phyloP scores from a whole-genome alignment of 306 rosid genomes.

The Pterocarpus santalinus region DNA sequence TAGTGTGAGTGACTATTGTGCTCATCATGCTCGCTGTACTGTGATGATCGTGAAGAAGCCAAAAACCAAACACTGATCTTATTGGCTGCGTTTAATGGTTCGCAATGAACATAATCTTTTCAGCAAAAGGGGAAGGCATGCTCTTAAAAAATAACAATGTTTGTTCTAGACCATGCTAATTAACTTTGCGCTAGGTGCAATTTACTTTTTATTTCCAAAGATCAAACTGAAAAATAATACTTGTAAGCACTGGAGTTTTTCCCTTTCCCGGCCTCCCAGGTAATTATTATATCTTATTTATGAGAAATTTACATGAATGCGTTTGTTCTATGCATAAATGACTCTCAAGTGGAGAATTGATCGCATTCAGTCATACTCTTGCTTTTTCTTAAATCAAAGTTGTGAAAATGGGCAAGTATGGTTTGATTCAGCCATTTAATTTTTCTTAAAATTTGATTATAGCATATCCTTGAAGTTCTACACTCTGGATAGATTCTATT shows the following conservation, averaged over 20 bases:
- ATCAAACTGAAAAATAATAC: neutral
- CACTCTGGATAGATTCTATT: neutral
- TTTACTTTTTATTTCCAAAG: neutral
- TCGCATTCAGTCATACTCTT: no score
- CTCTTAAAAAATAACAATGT: neutral
- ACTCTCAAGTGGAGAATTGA: neutral
- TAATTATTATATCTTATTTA: neutral
- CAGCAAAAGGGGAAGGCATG: slow-evolving; percentile 9
- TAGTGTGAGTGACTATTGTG: slow-evolving; percentile 87
- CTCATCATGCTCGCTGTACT: slow-evolving; percentile 80
- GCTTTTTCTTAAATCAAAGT: no score
- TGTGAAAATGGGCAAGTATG: no score
- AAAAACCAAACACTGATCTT: slow-evolving; percentile 55
- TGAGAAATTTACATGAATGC: neutral
- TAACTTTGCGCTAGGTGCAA: slow-evolving; percentile 19
- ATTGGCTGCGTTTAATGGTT: neutral
- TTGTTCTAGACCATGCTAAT: neutral
- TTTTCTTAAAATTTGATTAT: no score
- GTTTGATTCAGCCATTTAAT: no score
- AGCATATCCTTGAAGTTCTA: no score
- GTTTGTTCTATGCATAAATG: neutral
- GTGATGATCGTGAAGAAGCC: slow-evolving; percentile 89
- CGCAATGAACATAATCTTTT: slow-evolving; percentile 29
- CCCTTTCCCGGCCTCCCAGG: neutral
- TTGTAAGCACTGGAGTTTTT: neutral